Evolutionary conservation across 805 yeast genomes (phyloP), one percentile per base, ranked within the genome.

Genomic region (Ogataea saltuana): DNA sequence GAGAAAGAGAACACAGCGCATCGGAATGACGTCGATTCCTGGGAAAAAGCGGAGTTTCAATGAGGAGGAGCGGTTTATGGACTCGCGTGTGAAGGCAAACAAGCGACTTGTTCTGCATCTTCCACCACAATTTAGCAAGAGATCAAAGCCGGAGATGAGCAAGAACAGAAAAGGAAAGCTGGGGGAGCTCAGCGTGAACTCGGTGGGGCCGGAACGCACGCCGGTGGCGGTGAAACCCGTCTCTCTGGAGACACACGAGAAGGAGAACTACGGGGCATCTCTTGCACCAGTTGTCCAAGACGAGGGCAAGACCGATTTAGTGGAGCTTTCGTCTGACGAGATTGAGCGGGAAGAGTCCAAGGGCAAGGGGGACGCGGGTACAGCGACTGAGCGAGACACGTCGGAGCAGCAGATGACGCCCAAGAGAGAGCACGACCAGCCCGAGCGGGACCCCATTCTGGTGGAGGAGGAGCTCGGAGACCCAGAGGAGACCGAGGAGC

Each of bases 61-160:
- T n/a, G 46, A 46, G n/a, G 48, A 45, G 7, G 48, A 49, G 20
- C 52, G 42, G 12, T 41, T 35, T 26, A 13, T 33, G 3, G 53
- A 49, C 20, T 45, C 51, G 17, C 43, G 43, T 15, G 23, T 42
- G 33, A 45, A 45, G 46, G 34, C 50, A 20, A 41, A 40, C 32
- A 50, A 47, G 39, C 33, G 55, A 28, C 41, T 51, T 7, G 50
- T 49, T 12, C 30, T 54, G 10, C 58, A 53, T 26, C 33, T 50
- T 22, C 52, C 58, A 9, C 52, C 55, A 8, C 42, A 40, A 19
- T 46, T 54, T 21, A 36, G 46, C 39, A 48, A 41, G 32, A 27
- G 32, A 22, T 13, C 45, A n/a, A 37, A 32, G n/a, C 20, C 40
- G 6, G 36, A 33, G 8, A 21, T 31, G 11, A 21, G 11, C 12